A percentile compares a stretch with the other conserved stretches of the same genome.
Evolutionary conservation across 1,139 yeast species (phyloP).

Genomic region (Hyphopichia burtonii): DNA sequence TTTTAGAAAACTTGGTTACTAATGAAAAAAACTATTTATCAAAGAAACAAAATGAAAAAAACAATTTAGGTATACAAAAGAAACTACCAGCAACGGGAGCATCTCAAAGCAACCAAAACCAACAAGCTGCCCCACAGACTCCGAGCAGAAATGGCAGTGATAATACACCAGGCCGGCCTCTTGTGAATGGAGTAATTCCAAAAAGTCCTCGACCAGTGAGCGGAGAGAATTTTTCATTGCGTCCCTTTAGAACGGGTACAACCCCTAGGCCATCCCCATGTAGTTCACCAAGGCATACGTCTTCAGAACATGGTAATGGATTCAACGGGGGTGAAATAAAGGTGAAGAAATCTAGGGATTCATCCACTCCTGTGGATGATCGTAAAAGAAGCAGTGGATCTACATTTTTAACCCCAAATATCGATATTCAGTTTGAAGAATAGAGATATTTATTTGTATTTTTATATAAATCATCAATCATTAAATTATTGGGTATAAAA

Average conservation of each 20-base stretch:
- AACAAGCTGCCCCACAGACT: neutral
- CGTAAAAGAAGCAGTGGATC: slow-evolving; percentile 21
- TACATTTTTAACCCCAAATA: slow-evolving; percentile 26
- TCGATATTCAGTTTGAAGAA: slow-evolving; percentile 31
- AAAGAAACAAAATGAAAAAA: slow-evolving; percentile 33
- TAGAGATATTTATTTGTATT: slow-evolving; percentile 3
- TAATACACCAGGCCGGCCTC: neutral
- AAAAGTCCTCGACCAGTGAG: slow-evolving; percentile 20
- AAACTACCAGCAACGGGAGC: slow-evolving; percentile 15
- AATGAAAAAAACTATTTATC: slow-evolving; percentile 29
- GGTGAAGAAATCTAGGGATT: slow-evolving; percentile 3
- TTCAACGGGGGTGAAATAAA: slow-evolving; percentile 3
- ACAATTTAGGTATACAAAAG: slow-evolving; percentile 23
- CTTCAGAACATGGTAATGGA: slow-evolving; percentile 5
- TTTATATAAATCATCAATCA: too few species aligned
- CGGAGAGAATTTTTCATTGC: slow-evolving; percentile 34
- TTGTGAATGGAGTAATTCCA: slow-evolving; percentile 10
- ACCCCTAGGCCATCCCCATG: slow-evolving; percentile 45
- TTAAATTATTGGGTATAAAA: neutral
- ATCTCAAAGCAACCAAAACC: slow-evolving; percentile 3
- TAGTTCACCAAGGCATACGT: slow-evolving; percentile 32
- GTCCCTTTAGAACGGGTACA: slow-evolving; percentile 44
- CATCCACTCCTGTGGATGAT: neutral
- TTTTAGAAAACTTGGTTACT: slow-evolving; percentile 26
- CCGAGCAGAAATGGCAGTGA: neutral